Percentiles rank a stretch among this genome's conserved stretches.
Evolutionary conservation across 352 stramenopile species (phyloP).

Genomic region (Pythium vanterpoolii): DNA sequence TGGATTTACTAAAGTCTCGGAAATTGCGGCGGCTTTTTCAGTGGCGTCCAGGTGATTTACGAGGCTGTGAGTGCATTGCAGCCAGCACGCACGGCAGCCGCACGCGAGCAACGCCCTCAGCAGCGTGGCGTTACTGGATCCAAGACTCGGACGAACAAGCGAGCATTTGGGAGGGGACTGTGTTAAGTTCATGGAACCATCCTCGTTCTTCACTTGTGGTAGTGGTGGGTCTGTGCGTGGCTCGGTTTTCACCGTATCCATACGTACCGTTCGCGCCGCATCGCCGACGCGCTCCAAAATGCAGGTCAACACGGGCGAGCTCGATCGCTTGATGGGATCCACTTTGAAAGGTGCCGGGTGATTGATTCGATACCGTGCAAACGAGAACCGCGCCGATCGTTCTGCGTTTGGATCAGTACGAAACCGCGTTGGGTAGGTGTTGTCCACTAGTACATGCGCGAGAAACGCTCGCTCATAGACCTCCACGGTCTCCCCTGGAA

Average conservation of each 20-base stretch:
- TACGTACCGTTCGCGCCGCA: background rate
- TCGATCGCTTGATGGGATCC: background rate
- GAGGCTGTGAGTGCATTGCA: constrained; percentile 19
- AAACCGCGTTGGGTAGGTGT: background rate
- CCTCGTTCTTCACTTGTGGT: background rate
- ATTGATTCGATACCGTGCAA: background rate
- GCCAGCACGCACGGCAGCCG: constrained; percentile 19
- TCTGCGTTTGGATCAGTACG: background rate
- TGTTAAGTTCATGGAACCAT: too few species aligned
- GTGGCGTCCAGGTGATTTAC: background rate
- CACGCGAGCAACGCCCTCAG: constrained; percentile 16
- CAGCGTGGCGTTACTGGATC: background rate
- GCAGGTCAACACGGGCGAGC: background rate
- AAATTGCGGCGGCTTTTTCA: background rate
- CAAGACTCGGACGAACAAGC: background rate
- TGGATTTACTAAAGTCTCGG: background rate
- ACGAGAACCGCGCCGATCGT: constrained; percentile 4
- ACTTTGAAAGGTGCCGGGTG: background rate
- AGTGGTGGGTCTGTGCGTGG: background rate
- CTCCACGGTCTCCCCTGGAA: constrained; percentile 26
- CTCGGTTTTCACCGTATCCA: constrained; percentile 1
- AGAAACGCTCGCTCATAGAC: constrained; percentile 31
- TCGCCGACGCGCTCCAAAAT: constrained; percentile 2
- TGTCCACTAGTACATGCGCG: background rate
- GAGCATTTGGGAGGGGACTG: background rate